Evolutionary conservation across 2,329 filamentous ascomycete genomes (phyloP), one percentile per base, ranked within the genome.

Genomic region (Ilyonectria sp.): DNA sequence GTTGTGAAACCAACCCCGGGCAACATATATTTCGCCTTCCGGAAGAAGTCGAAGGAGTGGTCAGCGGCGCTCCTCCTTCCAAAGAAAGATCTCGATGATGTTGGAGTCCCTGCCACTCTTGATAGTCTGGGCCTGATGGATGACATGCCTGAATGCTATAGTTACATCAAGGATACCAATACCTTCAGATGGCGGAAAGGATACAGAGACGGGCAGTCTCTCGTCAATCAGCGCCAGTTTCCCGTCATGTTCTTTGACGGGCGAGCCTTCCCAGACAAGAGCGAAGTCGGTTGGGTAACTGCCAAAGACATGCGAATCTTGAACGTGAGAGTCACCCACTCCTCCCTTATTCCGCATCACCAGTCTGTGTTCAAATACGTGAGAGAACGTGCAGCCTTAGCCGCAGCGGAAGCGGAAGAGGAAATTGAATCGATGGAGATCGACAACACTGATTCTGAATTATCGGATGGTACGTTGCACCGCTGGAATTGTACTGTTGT

Each of bases 131-230:
- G 59, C 9, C 43, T 69, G 26, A 54, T 56, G 26, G 49, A 60
- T 9, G 35, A 55, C 10, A 33, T 69, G 0, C 67, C 67, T 1
- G 49, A 49, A 11, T 69, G 67, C 21, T 67, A 69, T 11, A 29
- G 33, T 3, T 44, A 56, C 17, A 50, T 63, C n/a, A 23, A 29
- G 2, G 15, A 19, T 4, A 52, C 33, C 13, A 33, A 57, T 35
- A 37, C 19, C 1, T 7, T 64, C 23, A 10, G 47, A 26, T 64
- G 54, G 61, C 29, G 43, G 13, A 11, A 56, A 2, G 54, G 37
- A 33, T 64, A 59, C 3, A 26, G 35, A 31, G 54, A 64, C 17
- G 55, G 37, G 7, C 46, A 55, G 4, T n/a, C 44, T 19, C 46
- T 50, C 6, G 54, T 53, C 8, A 35, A 13, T 11, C 10, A 64